These are phyloP conservation scores for Boletus smithii DNA, from an alignment of 1,284 basidiomycete species.

Conservation along the genomic window DNA sequence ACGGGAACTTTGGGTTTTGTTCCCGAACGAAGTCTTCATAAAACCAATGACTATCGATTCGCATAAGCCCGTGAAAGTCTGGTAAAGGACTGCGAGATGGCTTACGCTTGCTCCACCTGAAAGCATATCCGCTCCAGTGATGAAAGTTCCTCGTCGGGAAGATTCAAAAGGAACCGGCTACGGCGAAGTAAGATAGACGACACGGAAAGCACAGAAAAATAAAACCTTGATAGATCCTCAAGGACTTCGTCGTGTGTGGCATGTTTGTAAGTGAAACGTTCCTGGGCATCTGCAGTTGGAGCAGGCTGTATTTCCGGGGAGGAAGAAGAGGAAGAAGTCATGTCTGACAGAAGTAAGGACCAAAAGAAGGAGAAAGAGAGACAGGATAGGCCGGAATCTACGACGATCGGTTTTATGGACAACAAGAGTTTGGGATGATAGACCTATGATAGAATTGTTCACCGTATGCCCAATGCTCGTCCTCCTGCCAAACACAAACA, in stretches of 20 bases:
- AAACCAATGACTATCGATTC: conserved; percentile 86
- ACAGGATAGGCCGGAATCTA: conserved; percentile 40
- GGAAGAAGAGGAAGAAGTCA: conserved; percentile 62
- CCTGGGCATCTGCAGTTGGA: conserved; percentile 42
- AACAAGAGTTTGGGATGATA: conserved; percentile 26
- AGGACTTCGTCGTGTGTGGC: conserved; percentile 76
- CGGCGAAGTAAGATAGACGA: conserved; percentile 12
- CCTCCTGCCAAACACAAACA: conserved; percentile 26
- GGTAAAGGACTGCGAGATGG: conserved; percentile 17
- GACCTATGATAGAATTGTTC: conserved; percentile 26
- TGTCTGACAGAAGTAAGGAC: conserved; percentile 27
- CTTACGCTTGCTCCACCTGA: conserved; percentile 98
- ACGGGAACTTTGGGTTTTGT: conserved; percentile 83
- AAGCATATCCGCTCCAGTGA: conserved; percentile 95
- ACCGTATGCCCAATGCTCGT: conserved; percentile 15
- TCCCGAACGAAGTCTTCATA: conserved; percentile 98
- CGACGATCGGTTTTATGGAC: conserved; percentile 35
- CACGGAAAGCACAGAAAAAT: conserved; percentile 5
- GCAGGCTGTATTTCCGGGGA: conserved; percentile 67
- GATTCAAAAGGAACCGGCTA: conserved; percentile 94
- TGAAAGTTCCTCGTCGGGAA: conserved; percentile 90
- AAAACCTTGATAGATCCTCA: conserved; percentile 84
- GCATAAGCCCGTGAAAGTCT: conserved; percentile 8
- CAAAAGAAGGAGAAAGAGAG: conserved; percentile 37
- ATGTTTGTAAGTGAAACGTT: conserved; percentile 58